phyloP scores from a whole-genome alignment of 2,329 filamentous ascomycete genomes.

The Cladosporium sp. region DNA sequence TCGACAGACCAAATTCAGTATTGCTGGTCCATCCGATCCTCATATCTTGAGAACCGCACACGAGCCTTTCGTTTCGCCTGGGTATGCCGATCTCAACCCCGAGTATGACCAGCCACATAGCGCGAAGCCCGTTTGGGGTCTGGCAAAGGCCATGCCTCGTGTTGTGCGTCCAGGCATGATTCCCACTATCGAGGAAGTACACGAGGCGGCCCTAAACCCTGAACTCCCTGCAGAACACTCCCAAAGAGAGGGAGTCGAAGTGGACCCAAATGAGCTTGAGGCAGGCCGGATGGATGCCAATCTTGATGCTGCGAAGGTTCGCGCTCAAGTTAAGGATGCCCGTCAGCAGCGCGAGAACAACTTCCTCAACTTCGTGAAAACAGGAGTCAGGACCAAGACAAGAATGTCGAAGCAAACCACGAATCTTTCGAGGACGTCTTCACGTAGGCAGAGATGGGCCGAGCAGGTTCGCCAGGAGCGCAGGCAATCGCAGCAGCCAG shows the following conservation, averaged over 20 bases:
- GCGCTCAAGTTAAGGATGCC: conserved; percentile 44
- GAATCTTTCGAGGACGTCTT: conserved; percentile 22
- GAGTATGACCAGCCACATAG: conserved; percentile 50
- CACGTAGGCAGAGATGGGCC: conserved; percentile 11
- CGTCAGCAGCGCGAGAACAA: conserved; percentile 34
- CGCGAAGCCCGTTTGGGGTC: conserved; percentile 48
- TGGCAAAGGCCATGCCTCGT: conserved; percentile 51
- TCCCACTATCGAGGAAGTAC: conserved; percentile 33
- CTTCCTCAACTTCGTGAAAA: conserved; percentile 20
- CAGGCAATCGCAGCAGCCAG: neutral
- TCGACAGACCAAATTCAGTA: conserved; percentile 13
- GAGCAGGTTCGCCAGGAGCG: conserved; percentile 11
- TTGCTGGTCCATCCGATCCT: conserved; percentile 19
- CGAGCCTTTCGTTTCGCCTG: conserved; percentile 43
- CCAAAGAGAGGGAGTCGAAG: conserved; percentile 31
- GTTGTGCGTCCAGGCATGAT: conserved; percentile 52
- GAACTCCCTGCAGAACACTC: conserved; percentile 22
- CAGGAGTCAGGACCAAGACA: conserved; percentile 14
- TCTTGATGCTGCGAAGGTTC: conserved; percentile 36
- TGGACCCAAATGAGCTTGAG: conserved; percentile 41
- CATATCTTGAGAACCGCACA: conserved; percentile 19
- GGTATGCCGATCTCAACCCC: conserved; percentile 50
- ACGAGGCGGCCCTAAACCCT: conserved; percentile 28
- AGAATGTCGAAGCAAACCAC: conserved; percentile 17
- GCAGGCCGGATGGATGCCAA: conserved; percentile 38